A percentile compares a stretch with the other conserved stretches of the same genome.
These are phyloP conservation scores for Coffea eugenioides DNA, from an alignment of 257 asterid species.

Conservation along the genomic window DNA sequence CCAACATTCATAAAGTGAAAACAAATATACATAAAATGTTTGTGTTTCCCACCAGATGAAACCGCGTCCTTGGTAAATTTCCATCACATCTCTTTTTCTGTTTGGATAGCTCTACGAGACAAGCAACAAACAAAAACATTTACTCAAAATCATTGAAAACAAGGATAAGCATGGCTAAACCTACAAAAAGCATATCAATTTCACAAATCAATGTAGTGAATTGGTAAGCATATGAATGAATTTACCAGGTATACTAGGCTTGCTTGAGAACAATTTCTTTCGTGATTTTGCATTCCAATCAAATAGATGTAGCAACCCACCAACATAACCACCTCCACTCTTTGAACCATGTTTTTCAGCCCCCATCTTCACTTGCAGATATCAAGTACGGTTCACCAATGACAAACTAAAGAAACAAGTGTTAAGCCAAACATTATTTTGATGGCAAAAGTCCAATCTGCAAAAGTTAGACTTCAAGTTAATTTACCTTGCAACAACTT, in stretches of 20 bases:
- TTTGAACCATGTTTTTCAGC: conserved; percentile 63
- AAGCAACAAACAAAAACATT: conserved; percentile 10
- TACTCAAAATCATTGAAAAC: not conserved
- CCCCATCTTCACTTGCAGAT: conserved; percentile 45
- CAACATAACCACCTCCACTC: conserved; percentile 67
- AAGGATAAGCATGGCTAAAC: not conserved
- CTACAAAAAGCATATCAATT: not conserved
- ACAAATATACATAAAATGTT: not conserved
- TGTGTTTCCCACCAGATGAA: conserved; percentile 45
- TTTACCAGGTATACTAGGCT: conserved; percentile 66
- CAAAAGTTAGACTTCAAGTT: conserved; percentile 15
- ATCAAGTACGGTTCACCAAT: conserved; percentile 17
- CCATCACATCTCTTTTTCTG: conserved; percentile 78
- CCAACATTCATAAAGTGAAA: not conserved
- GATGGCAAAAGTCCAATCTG: conserved; percentile 26
- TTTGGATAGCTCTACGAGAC: conserved; percentile 64
- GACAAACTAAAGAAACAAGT: conserved; percentile 19
- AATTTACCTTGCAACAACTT: conserved; percentile 1
- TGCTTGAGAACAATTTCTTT: conserved; percentile 75
- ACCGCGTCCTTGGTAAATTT: conserved; percentile 55
- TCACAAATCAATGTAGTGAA: conserved; percentile 1
- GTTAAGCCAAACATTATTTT: conserved; percentile 4
- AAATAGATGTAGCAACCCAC: conserved; percentile 83
- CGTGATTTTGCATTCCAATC: conserved; percentile 93
- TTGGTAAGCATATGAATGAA: not conserved